Evolutionary conservation across 75 land plant species (phyloP).

Genomic region (Sequoia sempervirens): DNA sequence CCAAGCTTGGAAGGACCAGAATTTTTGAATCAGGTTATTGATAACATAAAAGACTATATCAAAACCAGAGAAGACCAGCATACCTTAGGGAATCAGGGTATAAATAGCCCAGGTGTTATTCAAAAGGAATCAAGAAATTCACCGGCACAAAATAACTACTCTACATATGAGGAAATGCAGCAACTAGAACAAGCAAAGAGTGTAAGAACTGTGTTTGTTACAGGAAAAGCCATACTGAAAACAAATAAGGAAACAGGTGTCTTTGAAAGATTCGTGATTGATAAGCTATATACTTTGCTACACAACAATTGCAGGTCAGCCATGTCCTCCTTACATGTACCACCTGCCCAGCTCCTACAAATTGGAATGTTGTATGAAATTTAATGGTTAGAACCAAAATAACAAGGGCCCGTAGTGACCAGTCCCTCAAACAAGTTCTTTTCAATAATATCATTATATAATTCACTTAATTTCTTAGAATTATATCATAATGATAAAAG

Average conservation of each 20-base stretch:
- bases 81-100: neutral
- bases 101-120: neutral
- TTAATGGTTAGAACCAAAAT: conserved; percentile 3
- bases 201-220: conserved; percentile 31
- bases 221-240: conserved; percentile 33
- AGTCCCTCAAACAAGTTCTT: too few relatives aligned
- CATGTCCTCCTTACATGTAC: conserved; percentile 28
- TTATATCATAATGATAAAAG: too few relatives aligned
- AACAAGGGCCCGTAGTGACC: neutral
- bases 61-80: neutral
- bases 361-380: conserved; percentile 50
- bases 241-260: conserved; percentile 7
- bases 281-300: conserved; percentile 33
- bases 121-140: too few relatives aligned
- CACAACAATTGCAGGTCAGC: conserved; percentile 38
- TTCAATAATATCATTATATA: too few relatives aligned
- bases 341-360: conserved; percentile 27
- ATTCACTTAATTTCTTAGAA: too few relatives aligned
- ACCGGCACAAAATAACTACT: neutral
- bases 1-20: conserved; percentile 26
- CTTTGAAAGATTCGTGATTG: conserved; percentile 15
- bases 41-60: conserved; percentile 18
- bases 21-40: conserved; percentile 11
- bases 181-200: conserved; percentile 26
- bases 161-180: conserved; percentile 8